Evolutionary conservation across 805 yeast species (phyloP), one percentile per base, ranked within the genome.

Genomic region (Schwanniomyces vanrijiae): DNA sequence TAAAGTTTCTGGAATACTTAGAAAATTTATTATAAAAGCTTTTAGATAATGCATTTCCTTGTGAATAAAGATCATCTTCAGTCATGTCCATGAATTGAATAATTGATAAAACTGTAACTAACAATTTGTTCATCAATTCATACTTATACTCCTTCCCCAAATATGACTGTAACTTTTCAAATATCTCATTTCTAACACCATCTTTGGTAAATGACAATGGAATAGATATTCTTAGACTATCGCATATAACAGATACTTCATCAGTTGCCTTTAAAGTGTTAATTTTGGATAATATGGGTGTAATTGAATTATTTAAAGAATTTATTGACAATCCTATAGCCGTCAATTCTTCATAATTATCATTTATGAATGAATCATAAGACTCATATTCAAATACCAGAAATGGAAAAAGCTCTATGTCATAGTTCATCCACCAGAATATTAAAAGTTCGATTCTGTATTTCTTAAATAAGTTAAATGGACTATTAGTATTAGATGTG

Each of bases 141-240:
- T 37, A 33, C 34, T 58, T 61, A 43, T 55, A 66, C 3, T 40
- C 28, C 1, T 53, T 51, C n/a, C 58, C 58, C 20, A 66, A 53
- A 4, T 46, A 18, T 1, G 33, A 9, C 14, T 50, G 33, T 50
- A 56, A 26, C 7, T 34, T 28, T 4, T 52, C 56, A 29, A 65
- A 68, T 0, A 74, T 55, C 4, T 62, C 62, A 43, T 65, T 60
- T 46, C 76, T 56, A 1, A 60, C 42, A 0, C 82, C 81, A 28
- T 58, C 59, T 11, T 58, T 60, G 0, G 78, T 60, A 50, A 65
- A 79, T 0, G 81, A 62, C 18, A 80, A 52, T 0, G 84, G 73
- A 1, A 82, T 61, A 0, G 71, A 53, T n/a, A 64, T 45, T 0
- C 78, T 61, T 5, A 77, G 45, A 24, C 76, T 58, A 9, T 69